Evolutionary conservation across 768 basidiomycete genomes (phyloP).

Genomic region (Pleurotus tuoliensis): DNA sequence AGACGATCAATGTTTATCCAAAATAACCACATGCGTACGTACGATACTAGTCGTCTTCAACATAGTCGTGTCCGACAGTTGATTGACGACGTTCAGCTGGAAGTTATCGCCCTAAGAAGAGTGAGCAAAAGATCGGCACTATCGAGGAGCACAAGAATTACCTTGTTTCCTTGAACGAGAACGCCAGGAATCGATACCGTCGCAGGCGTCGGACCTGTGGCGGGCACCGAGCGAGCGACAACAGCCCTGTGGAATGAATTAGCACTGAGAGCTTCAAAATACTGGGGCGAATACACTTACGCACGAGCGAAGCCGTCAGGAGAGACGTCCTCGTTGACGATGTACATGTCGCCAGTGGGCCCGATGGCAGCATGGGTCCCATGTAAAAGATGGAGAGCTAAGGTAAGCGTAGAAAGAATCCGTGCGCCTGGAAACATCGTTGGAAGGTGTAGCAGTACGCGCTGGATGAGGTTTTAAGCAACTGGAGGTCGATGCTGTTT

Average conservation of each 20-base stretch:
- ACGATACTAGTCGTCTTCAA: constrained; percentile 47
- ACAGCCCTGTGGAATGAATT: no score
- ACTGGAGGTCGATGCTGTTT: not conserved
- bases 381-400: not conserved
- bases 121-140: no score
- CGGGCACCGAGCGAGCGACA: no score
- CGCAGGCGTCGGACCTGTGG: no score
- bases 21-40: constrained; percentile 10
- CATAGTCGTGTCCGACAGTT: constrained; percentile 46
- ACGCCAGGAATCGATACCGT: no score
- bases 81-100: not conserved
- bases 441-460: not conserved
- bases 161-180: no score
- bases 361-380: not conserved
- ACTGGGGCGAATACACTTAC: not conserved
- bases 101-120: not conserved
- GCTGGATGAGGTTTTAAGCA: not conserved
- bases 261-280: no score
- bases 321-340: not conserved
- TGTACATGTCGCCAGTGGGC: not conserved
- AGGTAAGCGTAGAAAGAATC: not conserved
- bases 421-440: not conserved
- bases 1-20: no score
- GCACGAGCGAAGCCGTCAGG: not conserved
- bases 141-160: no score